These are phyloP conservation scores for Annulohypoxylon truncatum DNA, from an alignment of 2,329 filamentous ascomycete species.

Conservation along the genomic window DNA sequence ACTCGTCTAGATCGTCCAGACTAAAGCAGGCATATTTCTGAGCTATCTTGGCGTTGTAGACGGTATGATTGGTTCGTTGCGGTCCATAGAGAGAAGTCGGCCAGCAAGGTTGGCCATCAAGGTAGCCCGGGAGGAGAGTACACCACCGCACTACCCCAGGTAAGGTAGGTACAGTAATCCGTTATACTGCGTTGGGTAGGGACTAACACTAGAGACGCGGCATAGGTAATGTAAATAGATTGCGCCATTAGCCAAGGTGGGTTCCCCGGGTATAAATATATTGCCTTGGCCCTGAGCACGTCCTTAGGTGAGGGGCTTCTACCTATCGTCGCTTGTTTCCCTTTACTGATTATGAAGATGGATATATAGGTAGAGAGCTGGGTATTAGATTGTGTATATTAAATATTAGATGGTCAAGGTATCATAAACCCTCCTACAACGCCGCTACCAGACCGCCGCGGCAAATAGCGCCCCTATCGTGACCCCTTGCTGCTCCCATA, in stretches of 20 bases:
- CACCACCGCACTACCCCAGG: not conserved
- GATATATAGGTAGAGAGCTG: not conserved
- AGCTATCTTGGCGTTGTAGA: not conserved
- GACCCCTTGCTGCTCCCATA: not conserved
- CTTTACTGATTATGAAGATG: not conserved
- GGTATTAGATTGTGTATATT: slow-evolving; percentile 5
- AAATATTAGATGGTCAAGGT: not conserved
- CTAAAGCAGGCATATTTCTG: not conserved
- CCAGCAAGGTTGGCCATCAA: slow-evolving; percentile 40
- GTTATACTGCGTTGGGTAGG: not conserved
- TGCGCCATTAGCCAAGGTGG: slow-evolving; percentile 29
- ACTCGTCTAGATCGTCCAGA: slow-evolving; percentile 2
- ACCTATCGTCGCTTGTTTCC: not conserved
- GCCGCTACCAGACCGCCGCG: slow-evolving; percentile 20
- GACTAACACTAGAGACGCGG: not conserved
- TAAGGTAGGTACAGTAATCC: not conserved
- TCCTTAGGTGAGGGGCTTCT: slow-evolving; percentile 19
- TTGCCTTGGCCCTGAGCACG: slow-evolving; percentile 34
- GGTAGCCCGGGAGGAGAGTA: slow-evolving; percentile 13
- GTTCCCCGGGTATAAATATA: slow-evolving; percentile 40
- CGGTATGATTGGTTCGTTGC: slow-evolving; percentile 28
- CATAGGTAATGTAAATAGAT: slow-evolving; percentile 7
- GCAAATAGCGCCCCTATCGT: slow-evolving; percentile 11
- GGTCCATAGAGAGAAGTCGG: slow-evolving; percentile 23
- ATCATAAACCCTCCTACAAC: not conserved